Evolutionary conservation across 331 rosid genomes (phyloP).

Genomic region (Cucumis variabilis): DNA sequence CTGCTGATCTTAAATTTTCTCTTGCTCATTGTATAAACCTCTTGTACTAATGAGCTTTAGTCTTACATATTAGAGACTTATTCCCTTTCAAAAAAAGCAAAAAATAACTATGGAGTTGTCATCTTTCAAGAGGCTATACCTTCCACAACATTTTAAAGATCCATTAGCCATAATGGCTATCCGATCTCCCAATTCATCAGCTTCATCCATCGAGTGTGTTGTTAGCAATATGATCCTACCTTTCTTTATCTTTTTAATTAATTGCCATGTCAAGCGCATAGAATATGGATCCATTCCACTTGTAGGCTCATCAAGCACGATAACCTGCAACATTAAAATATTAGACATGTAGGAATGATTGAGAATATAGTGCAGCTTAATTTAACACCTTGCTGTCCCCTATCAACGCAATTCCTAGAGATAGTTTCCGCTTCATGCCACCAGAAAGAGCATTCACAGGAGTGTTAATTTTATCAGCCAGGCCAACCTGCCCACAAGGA

Average conservation of each 20-base stretch:
- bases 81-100: too few species aligned
- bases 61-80: too few species aligned
- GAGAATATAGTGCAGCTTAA: conserved; percentile 30
- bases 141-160: conserved; percentile 94
- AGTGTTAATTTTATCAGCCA: conserved; percentile 86
- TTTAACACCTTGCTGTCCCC: conserved; percentile 87
- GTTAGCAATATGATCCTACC: conserved; percentile 95
- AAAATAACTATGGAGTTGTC: not conserved
- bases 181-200: conserved; percentile 98
- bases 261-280: conserved; percentile 98
- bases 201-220: conserved; percentile 99
- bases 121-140: conserved; percentile 49
- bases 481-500: conserved; percentile 76
- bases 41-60: too few species aligned
- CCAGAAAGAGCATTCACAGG: conserved; percentile 88
- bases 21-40: too few species aligned
- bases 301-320: conserved; percentile 96
- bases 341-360: conserved; percentile 30
- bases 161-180: conserved; percentile 99
- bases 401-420: conserved; percentile 95
- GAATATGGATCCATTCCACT: conserved; percentile 99
- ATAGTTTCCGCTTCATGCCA: conserved; percentile 98
- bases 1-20: too few species aligned
- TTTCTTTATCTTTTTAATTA: conserved; percentile 86
- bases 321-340: conserved; percentile 65